Evolutionary conservation across 208 protist species (phyloP), one percentile per base, ranked within the genome.

Genomic region (Leishmania aethiopica): DNA sequence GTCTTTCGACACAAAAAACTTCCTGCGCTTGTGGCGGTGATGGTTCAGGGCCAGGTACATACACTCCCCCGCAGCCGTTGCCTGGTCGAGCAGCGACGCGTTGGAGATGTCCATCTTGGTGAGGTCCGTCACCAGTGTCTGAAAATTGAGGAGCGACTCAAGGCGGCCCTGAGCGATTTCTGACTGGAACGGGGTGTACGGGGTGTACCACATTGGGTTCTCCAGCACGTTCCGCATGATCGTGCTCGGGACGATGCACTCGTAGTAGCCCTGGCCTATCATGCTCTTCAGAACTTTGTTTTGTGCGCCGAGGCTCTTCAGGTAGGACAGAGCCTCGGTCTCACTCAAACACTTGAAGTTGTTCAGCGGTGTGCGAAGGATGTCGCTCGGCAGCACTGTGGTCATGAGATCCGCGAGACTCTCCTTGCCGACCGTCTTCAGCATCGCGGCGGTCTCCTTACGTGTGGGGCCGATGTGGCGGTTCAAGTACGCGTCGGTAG

Each of bases 131-230:
- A 99, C 87, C 92, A 99, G 97, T 4, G 98, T 99, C 89, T 99
- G 99, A 84, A 98, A 99, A 90, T 99, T 99, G 47, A 99, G 90
- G 10, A 99, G 89, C 32, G 96, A 97, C 90, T 99, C 99, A 0
- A 99, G 89, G 70, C 99, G 95, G 11, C 99, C 99, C 91, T 99
- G 98, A 40, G 93, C 92, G 53, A 99, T 98, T 79, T 99, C 97
- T 10, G 97, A 93, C 87, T 98, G 95, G 90, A 99, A 99, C 13
- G 99, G 99, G 35, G 99, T 99, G 90, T 99, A 99, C 51, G 98
- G 98, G 13, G 99, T 99, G 91, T 99, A 99, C 99, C 99, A 99
- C 49, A 94, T 97, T 70, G 99, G 99, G 83, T 99, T 99, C 90
- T 99, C 98, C 78, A 99, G 83, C 42, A 99, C 88, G 84, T 99